Conservation (phyloP, 441 rosid genomes). For the Viola pubescens region DNA sequence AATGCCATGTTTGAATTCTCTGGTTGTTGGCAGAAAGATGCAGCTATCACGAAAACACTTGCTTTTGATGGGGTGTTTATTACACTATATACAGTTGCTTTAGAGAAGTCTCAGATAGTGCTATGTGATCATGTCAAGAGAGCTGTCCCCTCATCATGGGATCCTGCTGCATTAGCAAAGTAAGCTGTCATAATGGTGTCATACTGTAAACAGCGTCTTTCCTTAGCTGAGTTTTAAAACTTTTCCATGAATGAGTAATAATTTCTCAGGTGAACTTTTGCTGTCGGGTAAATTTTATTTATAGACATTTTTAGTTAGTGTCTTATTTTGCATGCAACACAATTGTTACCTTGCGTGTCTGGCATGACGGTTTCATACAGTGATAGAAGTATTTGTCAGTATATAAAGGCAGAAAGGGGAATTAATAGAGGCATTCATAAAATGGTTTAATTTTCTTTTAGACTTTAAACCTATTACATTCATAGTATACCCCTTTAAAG, state of each 20-base stretch:
- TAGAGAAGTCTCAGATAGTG: slow-evolving; percentile 76
- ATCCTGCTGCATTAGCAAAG: slow-evolving; percentile 93
- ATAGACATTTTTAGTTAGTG: too few relatives aligned
- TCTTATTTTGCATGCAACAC: too few relatives aligned
- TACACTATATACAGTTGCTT: slow-evolving; percentile 72
- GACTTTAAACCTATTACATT: too few relatives aligned
- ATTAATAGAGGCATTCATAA: too few relatives aligned
- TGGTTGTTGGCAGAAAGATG: slow-evolving; percentile 91
- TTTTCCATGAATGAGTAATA: neutral
- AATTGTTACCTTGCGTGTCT: too few relatives aligned
- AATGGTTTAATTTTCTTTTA: too few relatives aligned
- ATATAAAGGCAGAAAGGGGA: too few relatives aligned
- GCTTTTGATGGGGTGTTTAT: slow-evolving; percentile 93
- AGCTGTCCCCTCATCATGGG: slow-evolving; percentile 89
- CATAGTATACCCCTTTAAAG: too few relatives aligned
- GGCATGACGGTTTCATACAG: too few relatives aligned
- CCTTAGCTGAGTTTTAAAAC: slow-evolving; percentile 1
- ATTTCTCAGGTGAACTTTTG: too few relatives aligned
- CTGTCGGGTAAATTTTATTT: too few relatives aligned
- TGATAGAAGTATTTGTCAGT: too few relatives aligned
- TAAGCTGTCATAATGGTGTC: slow-evolving; percentile 22
- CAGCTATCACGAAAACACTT: slow-evolving; percentile 77
- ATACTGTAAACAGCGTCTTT: neutral
- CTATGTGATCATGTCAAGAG: slow-evolving; percentile 70
- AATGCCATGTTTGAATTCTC: slow-evolving; percentile 86